phyloP scores from a whole-genome alignment of 768 basidiomycete genomes.

The Trametes villosa region DNA sequence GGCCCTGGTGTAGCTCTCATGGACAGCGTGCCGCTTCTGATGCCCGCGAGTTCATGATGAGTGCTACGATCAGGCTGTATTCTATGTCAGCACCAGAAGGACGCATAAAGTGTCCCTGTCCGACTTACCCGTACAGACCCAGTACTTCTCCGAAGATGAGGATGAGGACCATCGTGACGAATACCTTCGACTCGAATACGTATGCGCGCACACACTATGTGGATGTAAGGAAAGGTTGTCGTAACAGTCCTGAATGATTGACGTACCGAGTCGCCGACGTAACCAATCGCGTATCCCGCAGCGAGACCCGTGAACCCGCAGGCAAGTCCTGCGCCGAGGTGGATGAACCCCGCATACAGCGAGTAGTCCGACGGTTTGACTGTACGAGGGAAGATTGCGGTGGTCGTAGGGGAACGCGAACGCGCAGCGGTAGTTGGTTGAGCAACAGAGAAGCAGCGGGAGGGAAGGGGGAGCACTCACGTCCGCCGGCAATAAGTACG shows the following conservation, averaged over 20 bases:
- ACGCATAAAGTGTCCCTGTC: not conserved
- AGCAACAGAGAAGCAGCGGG: constrained; percentile 26
- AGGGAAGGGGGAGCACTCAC: constrained; percentile 43
- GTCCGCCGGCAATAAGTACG: constrained; percentile 81
- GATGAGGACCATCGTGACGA: constrained; percentile 96
- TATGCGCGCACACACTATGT: constrained; percentile 87
- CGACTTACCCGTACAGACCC: constrained; percentile 79
- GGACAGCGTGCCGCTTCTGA: constrained; percentile 12
- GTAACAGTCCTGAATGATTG: not conserved
- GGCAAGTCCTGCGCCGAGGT: constrained; percentile 89
- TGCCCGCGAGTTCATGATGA: constrained; percentile 84
- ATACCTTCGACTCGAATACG: constrained; percentile 87
- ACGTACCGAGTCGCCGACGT: constrained; percentile 91
- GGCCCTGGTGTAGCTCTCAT: not conserved
- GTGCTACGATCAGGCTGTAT: constrained; percentile 79
- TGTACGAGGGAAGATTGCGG: constrained; percentile 31
- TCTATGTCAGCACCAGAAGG: not conserved
- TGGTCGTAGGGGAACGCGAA: not conserved
- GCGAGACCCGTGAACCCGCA: constrained; percentile 92
- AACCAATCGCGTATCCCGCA: constrained; percentile 93
- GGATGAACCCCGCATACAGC: constrained; percentile 85
- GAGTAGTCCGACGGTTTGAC: constrained; percentile 75
- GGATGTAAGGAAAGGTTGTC: not conserved
- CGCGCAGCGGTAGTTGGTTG: not conserved
- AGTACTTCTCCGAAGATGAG: constrained; percentile 92